phyloP scores from a whole-genome alignment of 352 stramenopile species.

The Phytophthora chlamydospora region DNA sequence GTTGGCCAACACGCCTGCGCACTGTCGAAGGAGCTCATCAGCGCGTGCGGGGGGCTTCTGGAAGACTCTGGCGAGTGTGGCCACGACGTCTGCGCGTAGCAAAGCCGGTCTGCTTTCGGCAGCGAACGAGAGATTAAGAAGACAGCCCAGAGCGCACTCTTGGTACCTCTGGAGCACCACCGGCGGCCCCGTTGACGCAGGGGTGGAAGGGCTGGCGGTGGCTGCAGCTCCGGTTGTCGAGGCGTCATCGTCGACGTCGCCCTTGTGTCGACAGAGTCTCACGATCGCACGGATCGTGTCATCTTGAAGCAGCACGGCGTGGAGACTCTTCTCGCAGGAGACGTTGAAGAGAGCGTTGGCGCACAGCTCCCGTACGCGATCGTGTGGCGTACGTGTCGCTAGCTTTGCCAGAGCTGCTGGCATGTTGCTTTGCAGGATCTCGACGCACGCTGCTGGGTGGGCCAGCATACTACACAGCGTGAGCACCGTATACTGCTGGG shows the following conservation, averaged over 20 bases:
- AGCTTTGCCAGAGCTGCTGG: conserved; percentile 58
- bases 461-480: conserved; percentile 74
- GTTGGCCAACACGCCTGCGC: conserved; percentile 68
- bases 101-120: conserved; percentile 66
- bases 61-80: conserved; percentile 72
- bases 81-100: conserved; percentile 63
- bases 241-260: conserved; percentile 66
- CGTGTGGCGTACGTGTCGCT: conserved; percentile 41
- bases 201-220: conserved; percentile 41
- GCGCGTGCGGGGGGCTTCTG: conserved; percentile 61
- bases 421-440: conserved; percentile 78
- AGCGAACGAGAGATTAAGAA: conserved; percentile 85
- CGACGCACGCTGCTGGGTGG: conserved; percentile 54
- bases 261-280: conserved; percentile 62
- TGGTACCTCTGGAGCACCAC: conserved; percentile 61
- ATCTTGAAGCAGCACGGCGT: conserved; percentile 71
- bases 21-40: conserved; percentile 73
- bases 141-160: conserved; percentile 73
- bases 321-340: conserved; percentile 75
- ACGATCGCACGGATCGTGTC: conserved; percentile 77
- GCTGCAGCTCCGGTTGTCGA: conserved; percentile 4
- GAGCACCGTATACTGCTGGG: conserved; percentile 74
- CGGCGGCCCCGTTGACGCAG: conserved; percentile 25
- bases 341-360: conserved; percentile 82
- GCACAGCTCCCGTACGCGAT: conserved; percentile 73